phyloP scores from a whole-genome alignment of 768 basidiomycete species.

The Boletus sp. region DNA sequence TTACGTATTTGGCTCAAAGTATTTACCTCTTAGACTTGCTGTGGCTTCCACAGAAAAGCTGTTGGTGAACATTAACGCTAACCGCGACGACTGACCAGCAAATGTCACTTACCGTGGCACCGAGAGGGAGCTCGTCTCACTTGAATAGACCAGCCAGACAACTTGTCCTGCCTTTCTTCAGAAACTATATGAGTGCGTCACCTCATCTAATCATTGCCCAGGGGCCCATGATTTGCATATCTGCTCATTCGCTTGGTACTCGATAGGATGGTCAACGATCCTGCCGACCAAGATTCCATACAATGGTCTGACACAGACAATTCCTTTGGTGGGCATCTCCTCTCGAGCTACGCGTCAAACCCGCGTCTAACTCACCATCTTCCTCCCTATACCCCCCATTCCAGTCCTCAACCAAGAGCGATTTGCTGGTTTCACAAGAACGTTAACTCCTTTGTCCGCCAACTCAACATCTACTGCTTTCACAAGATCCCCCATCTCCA shows the following conservation, averaged over 20 bases:
- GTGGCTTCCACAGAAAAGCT: constrained; percentile 2
- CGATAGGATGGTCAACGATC: constrained; percentile 87
- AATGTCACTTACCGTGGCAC: constrained; percentile 52
- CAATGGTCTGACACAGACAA: constrained; percentile 90
- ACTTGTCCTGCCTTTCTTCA: constrained; percentile 80
- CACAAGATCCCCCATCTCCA: constrained; percentile 96
- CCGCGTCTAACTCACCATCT: neutral
- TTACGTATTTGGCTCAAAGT: no score
- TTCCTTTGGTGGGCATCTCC: constrained; percentile 65
- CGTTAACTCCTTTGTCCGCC: constrained; percentile 92
- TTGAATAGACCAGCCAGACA: constrained; percentile 48
- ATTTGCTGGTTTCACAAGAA: constrained; percentile 97
- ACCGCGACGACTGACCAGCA: constrained; percentile 45
- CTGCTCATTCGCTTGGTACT: constrained; percentile 2
- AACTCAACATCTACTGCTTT: constrained; percentile 96
- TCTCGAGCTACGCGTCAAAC: neutral
- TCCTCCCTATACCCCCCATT: neutral
- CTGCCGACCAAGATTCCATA: constrained; percentile 78
- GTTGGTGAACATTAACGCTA: neutral
- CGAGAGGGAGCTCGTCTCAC: constrained; percentile 39
- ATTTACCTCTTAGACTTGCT: no score
- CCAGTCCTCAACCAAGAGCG: constrained; percentile 89
- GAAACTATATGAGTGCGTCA: constrained; percentile 82
- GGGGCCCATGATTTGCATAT: constrained; percentile 11
- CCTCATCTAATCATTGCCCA: constrained; percentile 11